Evolutionary conservation across 1,284 basidiomycete species (phyloP).

Genomic region (Malassezia furfur): DNA sequence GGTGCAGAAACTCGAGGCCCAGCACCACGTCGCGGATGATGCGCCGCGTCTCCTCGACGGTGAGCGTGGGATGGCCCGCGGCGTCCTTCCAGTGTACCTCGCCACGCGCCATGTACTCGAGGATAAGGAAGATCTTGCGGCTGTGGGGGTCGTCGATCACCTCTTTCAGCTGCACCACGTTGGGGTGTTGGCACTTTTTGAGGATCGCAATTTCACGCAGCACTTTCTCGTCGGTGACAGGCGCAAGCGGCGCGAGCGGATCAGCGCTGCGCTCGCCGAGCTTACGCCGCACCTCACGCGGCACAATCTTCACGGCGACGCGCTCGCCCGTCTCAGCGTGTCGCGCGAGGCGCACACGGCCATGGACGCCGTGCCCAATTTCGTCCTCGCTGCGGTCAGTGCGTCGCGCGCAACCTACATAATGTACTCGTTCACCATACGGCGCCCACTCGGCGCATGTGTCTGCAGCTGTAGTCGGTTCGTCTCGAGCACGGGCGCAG

Average conservation of each 20-base stretch:
- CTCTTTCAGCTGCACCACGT: constrained; percentile 82
- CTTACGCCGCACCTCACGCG: constrained; percentile 36
- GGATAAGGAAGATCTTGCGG: constrained; percentile 89
- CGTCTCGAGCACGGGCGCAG: constrained; percentile 28
- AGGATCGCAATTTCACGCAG: constrained; percentile 78
- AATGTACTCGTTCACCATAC: constrained; percentile 48
- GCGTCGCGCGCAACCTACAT: constrained; percentile 34
- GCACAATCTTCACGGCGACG: constrained; percentile 47
- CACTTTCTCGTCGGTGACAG: constrained; percentile 44
- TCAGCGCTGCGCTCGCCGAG: constrained; percentile 26
- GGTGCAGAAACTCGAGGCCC: constrained; percentile 87
- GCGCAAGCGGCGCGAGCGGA: constrained; percentile 8
- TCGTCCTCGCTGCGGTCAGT: constrained; percentile 26
- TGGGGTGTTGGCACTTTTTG: constrained; percentile 78
- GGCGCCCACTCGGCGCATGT: constrained; percentile 32
- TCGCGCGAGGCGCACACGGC: constrained; percentile 39
- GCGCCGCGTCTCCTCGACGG: constrained; percentile 68
- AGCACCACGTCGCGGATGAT: constrained; percentile 86
- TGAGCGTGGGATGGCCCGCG: constrained; percentile 58
- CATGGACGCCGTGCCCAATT: constrained; percentile 44
- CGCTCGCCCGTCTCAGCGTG: constrained; percentile 38
- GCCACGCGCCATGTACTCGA: constrained; percentile 91
- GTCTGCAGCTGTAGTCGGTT: constrained; percentile 36
- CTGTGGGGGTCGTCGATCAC: constrained; percentile 87
- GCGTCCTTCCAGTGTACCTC: constrained; percentile 74